These are phyloP conservation scores for Arthrinium puccinioides DNA, from an alignment of 2,329 filamentous ascomycete genomes.

Conservation along the genomic window DNA sequence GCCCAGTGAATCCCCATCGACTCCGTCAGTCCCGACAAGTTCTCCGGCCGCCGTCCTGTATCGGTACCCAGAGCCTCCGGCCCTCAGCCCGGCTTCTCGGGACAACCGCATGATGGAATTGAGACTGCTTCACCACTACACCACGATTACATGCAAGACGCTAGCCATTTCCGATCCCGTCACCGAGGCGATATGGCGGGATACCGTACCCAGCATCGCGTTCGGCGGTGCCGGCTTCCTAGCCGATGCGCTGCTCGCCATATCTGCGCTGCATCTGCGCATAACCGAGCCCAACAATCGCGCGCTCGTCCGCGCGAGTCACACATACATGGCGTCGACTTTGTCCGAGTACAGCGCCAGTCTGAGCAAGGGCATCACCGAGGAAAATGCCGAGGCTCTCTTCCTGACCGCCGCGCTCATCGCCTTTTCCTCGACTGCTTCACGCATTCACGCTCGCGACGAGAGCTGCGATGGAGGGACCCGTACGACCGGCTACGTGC, in stretches of 20 bases:
- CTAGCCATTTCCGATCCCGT: constrained; percentile 45
- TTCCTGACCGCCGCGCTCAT: constrained; percentile 58
- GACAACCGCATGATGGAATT: constrained; percentile 49
- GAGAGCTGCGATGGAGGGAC: constrained; percentile 34
- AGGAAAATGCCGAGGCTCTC: constrained; percentile 53
- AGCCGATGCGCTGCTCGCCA: constrained; percentile 56
- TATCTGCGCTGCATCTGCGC: constrained; percentile 56
- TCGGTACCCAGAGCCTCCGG: constrained; percentile 25
- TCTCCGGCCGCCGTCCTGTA: constrained; percentile 3
- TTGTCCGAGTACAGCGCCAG: constrained; percentile 52
- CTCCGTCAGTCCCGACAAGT: background rate
- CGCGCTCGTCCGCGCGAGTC: constrained; percentile 53
- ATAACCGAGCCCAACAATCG: constrained; percentile 50
- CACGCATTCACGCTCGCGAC: constrained; percentile 54
- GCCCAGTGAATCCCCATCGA: constrained; percentile 16
- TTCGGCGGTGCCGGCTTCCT: constrained; percentile 52
- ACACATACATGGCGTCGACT: constrained; percentile 58
- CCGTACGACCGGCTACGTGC: constrained; percentile 37
- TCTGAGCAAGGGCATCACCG: constrained; percentile 48
- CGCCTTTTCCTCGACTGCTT: constrained; percentile 58
- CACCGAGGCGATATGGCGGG: constrained; percentile 51
- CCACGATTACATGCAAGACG: constrained; percentile 51
- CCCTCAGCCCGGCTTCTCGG: constrained; percentile 27
- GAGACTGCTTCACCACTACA: constrained; percentile 58
- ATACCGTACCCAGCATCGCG: constrained; percentile 52